Percentiles rank a stretch among this genome's conserved stretches.
These are phyloP conservation scores for Arthrinium phaeospermum DNA, from an alignment of 2,329 filamentous ascomycete genomes.

Conservation along the genomic window DNA sequence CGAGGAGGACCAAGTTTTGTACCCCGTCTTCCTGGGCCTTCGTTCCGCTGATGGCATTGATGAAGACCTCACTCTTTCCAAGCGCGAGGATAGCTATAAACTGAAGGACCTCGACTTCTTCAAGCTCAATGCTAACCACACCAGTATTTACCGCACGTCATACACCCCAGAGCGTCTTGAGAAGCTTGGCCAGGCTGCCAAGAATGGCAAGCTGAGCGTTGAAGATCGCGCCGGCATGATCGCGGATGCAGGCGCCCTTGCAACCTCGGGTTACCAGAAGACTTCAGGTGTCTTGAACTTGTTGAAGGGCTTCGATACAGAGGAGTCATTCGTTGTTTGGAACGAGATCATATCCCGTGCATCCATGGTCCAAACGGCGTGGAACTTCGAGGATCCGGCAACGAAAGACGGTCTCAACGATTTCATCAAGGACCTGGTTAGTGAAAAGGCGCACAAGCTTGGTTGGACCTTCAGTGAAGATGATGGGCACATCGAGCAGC, in stretches of 20 bases:
- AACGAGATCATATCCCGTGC: constrained; percentile 86
- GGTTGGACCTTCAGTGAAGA: constrained; percentile 87
- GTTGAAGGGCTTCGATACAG: constrained; percentile 82
- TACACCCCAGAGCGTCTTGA: constrained; percentile 83
- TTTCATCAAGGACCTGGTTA: constrained; percentile 81
- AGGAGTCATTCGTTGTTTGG: constrained; percentile 93
- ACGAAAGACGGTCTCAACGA: constrained; percentile 77
- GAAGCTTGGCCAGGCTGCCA: constrained; percentile 88
- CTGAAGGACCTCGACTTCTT: constrained; percentile 84
- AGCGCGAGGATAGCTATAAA: constrained; percentile 79
- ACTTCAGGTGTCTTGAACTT: constrained; percentile 88
- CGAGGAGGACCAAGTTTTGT: constrained; percentile 87
- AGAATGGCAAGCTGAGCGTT: constrained; percentile 77
- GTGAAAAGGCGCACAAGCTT: constrained; percentile 80
- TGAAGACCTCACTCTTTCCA: constrained; percentile 71
- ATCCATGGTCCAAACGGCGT: constrained; percentile 79
- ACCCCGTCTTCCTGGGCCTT: constrained; percentile 87
- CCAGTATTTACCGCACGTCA: constrained; percentile 87
- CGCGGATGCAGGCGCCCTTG: constrained; percentile 87
- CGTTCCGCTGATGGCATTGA: constrained; percentile 84
- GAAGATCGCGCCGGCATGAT: constrained; percentile 96
- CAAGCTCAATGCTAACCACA: constrained; percentile 96
- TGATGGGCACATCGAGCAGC: constrained; percentile 89
- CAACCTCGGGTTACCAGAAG: constrained; percentile 90
- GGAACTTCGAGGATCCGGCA: constrained; percentile 83